phyloP scores from a whole-genome alignment of 2,329 filamentous ascomycete species.

The Diaporthe velutina region DNA sequence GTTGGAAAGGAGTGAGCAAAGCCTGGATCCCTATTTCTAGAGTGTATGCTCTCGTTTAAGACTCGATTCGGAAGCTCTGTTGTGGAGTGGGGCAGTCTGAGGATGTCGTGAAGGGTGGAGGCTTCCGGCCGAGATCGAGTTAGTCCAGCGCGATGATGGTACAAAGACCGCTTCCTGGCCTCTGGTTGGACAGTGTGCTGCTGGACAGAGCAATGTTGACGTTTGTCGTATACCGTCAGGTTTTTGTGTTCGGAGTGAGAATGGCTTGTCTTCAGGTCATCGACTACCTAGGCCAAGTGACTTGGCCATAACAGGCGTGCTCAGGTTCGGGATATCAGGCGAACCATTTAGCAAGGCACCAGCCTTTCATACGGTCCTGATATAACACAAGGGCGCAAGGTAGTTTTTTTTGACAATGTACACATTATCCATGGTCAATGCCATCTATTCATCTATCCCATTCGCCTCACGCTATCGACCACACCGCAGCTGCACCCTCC shows the following conservation, averaged over 20 bases:
- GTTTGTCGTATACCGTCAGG: no score
- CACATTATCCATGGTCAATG: constrained; percentile 1
- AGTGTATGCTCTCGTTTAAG: background rate
- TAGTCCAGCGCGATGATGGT: background rate
- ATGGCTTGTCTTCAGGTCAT: background rate
- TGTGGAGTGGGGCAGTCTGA: background rate
- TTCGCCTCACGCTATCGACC: constrained; percentile 17
- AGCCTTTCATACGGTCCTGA: background rate
- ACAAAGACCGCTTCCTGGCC: background rate
- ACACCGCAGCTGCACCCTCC: background rate
- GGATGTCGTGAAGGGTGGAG: constrained; percentile 5
- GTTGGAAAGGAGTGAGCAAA: background rate
- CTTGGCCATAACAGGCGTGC: background rate
- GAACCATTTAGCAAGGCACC: background rate
- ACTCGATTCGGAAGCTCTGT: background rate
- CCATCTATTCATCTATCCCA: constrained; percentile 34
- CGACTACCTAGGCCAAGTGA: background rate
- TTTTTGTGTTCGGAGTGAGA: no score
- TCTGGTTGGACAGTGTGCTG: background rate
- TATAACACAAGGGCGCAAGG: constrained; percentile 45
- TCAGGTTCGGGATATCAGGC: background rate
- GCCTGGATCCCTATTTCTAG: background rate
- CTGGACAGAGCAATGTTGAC: background rate
- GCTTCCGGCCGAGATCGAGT: background rate
- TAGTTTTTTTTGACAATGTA: background rate